phyloP scores from a whole-genome alignment of 768 basidiomycete genomes.

The Dentipellis fragilis region DNA sequence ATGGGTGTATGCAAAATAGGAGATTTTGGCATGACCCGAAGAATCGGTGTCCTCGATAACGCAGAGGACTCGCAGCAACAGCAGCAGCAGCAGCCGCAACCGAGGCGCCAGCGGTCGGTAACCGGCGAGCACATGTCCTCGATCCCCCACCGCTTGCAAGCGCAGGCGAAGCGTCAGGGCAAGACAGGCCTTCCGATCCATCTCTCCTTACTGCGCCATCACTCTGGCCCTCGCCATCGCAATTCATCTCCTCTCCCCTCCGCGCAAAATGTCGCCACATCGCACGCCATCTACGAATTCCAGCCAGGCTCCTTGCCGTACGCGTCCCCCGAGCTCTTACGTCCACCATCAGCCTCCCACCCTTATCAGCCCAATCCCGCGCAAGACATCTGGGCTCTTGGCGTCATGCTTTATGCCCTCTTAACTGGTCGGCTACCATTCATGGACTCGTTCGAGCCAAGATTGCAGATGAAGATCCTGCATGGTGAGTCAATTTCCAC shows the following conservation, averaged over 20 bases:
- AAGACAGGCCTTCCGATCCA: conserved; percentile 19
- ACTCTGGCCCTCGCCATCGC: conserved; percentile 38
- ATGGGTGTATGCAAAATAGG: conserved; percentile 76
- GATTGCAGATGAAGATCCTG: conserved; percentile 86
- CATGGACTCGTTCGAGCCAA: conserved; percentile 80
- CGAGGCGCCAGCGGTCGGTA: not conserved
- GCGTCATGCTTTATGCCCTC: conserved; percentile 80
- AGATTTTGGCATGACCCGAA: conserved; percentile 77
- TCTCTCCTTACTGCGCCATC: conserved; percentile 28
- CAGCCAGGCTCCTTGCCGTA: conserved; percentile 87
- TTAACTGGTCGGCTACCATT: conserved; percentile 85
- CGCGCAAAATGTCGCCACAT: conserved; percentile 18
- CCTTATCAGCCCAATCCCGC: conserved; percentile 45
- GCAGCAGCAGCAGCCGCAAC: not conserved
- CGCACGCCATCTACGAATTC: conserved; percentile 29
- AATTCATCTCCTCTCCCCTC: conserved; percentile 32
- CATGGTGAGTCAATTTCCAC: conserved; percentile 41
- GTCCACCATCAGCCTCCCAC: conserved; percentile 37
- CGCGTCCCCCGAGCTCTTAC: conserved; percentile 79
- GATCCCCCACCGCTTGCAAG: not conserved
- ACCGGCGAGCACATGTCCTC: conserved; percentile 6
- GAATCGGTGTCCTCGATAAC: conserved; percentile 35
- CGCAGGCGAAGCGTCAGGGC: conserved; percentile 14
- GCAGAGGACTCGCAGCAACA: not conserved
- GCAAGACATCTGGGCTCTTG: conserved; percentile 95